Conservation (phyloP, 768 basidiomycete species). For the Naganishia kalamii region DNA sequence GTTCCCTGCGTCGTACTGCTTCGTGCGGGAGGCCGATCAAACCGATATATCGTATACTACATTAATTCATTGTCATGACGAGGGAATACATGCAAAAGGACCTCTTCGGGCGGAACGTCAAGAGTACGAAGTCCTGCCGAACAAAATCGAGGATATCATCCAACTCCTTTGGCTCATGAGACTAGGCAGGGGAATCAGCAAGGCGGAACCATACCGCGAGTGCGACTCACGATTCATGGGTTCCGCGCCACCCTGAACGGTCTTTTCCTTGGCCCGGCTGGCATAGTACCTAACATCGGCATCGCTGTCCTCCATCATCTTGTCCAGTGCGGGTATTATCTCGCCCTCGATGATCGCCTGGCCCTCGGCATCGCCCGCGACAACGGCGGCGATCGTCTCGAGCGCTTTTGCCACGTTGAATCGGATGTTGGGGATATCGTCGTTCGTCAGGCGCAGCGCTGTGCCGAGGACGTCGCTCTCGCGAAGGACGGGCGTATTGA, state of each 20-base stretch:
- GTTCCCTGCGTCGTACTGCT: no score
- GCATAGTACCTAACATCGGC: slow-evolving; percentile 97
- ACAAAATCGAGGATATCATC: not conserved
- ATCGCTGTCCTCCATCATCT: slow-evolving; percentile 78
- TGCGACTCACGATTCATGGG: slow-evolving; percentile 10
- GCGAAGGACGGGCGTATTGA: slow-evolving; percentile 74
- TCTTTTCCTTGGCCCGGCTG: slow-evolving; percentile 64
- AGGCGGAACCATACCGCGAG: no score
- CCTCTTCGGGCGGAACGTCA: not conserved
- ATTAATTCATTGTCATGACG: slow-evolving; percentile 1
- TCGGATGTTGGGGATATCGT: slow-evolving; percentile 96
- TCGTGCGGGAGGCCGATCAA: no score
- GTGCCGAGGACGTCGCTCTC: slow-evolving; percentile 71
- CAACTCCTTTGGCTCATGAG: slow-evolving; percentile 10
- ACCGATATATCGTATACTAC: slow-evolving; percentile 12
- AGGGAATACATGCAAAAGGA: slow-evolving; percentile 11
- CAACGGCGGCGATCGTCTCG: slow-evolving; percentile 73
- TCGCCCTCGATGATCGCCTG: slow-evolving; percentile 65
- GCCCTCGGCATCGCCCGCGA: slow-evolving; percentile 60
- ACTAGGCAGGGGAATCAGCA: not conserved
- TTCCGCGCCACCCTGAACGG: slow-evolving; percentile 23
- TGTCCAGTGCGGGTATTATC: slow-evolving; percentile 75
- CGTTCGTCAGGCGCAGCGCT: slow-evolving; percentile 70
- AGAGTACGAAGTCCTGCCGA: not conserved
- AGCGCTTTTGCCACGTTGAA: slow-evolving; percentile 97